phyloP scores from a whole-genome alignment of 176 grass and related monocot genomes.

The Chrysopogon serrulatus region DNA sequence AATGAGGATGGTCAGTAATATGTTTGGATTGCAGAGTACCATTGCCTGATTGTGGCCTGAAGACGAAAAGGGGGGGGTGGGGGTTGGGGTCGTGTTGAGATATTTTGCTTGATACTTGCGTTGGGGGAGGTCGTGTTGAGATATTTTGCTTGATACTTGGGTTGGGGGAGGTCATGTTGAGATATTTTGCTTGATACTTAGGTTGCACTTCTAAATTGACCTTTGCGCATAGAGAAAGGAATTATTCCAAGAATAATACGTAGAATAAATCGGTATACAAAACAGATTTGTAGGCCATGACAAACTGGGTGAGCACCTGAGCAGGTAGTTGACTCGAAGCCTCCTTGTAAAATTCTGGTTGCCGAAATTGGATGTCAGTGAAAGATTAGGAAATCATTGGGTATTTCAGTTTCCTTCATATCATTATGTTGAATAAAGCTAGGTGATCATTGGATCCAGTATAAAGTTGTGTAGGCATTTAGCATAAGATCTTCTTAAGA shows the following conservation, averaged over 20 bases:
- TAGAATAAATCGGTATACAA: not conserved
- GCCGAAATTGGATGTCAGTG: not conserved
- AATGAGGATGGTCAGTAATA: not conserved
- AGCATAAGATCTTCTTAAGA: not conserved
- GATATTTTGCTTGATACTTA: not conserved
- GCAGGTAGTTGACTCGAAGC: not conserved
- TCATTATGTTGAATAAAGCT: not conserved
- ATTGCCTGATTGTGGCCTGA: conserved; percentile 6
- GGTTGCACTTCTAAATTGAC: not conserved
- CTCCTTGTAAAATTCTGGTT: not conserved
- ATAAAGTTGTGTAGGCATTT: not conserved
- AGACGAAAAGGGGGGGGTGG: too few species aligned
- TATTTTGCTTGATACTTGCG: too few species aligned
- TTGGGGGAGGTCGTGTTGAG: conserved; percentile 7
- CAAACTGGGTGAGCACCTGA: not conserved
- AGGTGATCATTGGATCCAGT: not conserved
- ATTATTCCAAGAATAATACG: conserved; percentile 15
- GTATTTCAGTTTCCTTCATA: not conserved
- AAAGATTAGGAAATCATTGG: not conserved
- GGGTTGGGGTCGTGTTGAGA: too few species aligned
- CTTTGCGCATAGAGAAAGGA: conserved; percentile 5
- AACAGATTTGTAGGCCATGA: not conserved
- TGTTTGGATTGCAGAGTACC: not conserved
- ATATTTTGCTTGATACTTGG: conserved; percentile 25
- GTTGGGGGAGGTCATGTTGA: not conserved